Conservation (phyloP, 768 basidiomycete genomes). For the Suillus decipiens region DNA sequence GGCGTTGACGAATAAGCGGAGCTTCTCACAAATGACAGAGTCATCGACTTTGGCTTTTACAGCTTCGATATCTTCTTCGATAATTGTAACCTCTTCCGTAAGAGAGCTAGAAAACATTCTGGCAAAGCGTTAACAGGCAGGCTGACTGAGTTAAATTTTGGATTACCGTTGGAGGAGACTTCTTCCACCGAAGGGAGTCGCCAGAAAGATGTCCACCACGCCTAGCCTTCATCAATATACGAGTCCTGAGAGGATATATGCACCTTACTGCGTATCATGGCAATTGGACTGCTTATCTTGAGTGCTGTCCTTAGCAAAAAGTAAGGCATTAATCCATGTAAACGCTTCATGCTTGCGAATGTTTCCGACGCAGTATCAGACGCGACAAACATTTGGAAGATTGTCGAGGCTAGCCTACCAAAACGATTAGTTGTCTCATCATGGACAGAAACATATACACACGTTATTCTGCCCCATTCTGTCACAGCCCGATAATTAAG, state of each 20-base stretch:
- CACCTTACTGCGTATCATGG: slow-evolving; percentile 84
- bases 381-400: slow-evolving; percentile 94
- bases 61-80: slow-evolving; percentile 85
- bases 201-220: slow-evolving; percentile 92
- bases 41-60: slow-evolving; percentile 91
- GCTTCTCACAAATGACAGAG: slow-evolving; percentile 83
- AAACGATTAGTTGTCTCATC: slow-evolving; percentile 15
- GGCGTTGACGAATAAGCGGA: slow-evolving; percentile 83
- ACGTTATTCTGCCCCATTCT: slow-evolving; percentile 99
- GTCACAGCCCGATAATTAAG: slow-evolving; percentile 84
- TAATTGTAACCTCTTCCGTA: slow-evolving; percentile 80
- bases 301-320: slow-evolving; percentile 92
- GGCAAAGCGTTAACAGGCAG: not conserved
- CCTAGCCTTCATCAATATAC: slow-evolving; percentile 31
- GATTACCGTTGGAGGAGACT: slow-evolving; percentile 84
- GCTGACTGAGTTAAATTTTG: not conserved
- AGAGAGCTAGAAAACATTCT: slow-evolving; percentile 97
- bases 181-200: slow-evolving; percentile 93
- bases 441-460: slow-evolving; percentile 34
- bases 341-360: slow-evolving; percentile 83
- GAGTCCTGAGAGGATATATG: slow-evolving; percentile 6
- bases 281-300: slow-evolving; percentile 92
- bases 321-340: slow-evolving; percentile 97
- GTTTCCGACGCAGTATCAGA: slow-evolving; percentile 91
- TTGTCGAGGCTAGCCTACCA: slow-evolving; percentile 86